Percentiles rank a stretch among this genome's conserved stretches.
phyloP scores from a whole-genome alignment of 2,329 filamentous ascomycete species.

The Aspergillus pseudoviridinutans region DNA sequence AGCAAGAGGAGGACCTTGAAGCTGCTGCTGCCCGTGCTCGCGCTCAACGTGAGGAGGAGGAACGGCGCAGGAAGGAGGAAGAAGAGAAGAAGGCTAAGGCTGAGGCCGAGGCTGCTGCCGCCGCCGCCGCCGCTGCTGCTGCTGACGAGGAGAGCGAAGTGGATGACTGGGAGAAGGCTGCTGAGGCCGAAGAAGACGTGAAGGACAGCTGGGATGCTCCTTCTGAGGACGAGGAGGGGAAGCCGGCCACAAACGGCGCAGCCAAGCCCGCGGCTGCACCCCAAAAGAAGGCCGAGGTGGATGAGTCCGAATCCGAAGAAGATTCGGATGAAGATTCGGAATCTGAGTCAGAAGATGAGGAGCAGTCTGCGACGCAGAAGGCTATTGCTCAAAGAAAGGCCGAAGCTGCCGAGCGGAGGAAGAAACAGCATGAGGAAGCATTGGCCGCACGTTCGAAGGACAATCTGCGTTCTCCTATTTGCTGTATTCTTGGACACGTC shows the following conservation, averaged over 20 bases:
- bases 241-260: conserved; percentile 25
- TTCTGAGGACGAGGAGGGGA: conserved; percentile 57
- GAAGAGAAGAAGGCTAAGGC: conserved; percentile 73
- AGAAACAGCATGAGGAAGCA: conserved; percentile 87
- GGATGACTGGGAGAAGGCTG: conserved; percentile 84
- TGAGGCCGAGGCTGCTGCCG: conserved; percentile 65
- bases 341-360: conserved; percentile 59
- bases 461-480: conserved; percentile 94
- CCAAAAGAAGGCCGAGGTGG: conserved; percentile 10
- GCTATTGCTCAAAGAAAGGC: conserved; percentile 76
- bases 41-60: conserved; percentile 48
- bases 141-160: conserved; percentile 53
- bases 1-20: conserved; percentile 54
- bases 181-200: conserved; percentile 68
- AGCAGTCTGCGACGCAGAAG: conserved; percentile 66
- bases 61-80: conserved; percentile 63
- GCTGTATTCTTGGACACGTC: conserved; percentile 99
- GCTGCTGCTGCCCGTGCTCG: conserved; percentile 46
- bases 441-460: conserved; percentile 88
- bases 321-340: conserved; percentile 31
- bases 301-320: conserved; percentile 20
- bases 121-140: conserved; percentile 54
- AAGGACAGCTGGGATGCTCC: conserved; percentile 92
- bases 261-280: conserved; percentile 24
- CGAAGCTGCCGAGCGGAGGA: conserved; percentile 81